Conservation (phyloP, 805 yeast genomes). For the Suhomyces sp. region DNA sequence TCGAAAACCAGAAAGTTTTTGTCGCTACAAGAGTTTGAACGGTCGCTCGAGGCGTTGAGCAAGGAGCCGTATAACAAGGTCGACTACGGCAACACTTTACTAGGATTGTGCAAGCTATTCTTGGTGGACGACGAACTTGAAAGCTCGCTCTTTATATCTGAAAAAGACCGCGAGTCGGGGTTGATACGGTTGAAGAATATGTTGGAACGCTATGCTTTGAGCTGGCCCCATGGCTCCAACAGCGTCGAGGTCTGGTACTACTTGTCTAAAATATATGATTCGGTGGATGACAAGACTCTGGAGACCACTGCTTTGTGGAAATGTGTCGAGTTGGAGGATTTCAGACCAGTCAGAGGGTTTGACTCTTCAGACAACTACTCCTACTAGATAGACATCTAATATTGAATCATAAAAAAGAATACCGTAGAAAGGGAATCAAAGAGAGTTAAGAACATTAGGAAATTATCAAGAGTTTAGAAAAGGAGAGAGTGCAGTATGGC, state of each 20-base stretch:
- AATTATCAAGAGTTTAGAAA: no score
- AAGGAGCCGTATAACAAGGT: conserved; percentile 20
- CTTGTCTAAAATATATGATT: conserved; percentile 61
- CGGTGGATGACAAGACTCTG: conserved; percentile 46
- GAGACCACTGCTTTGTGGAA: conserved; percentile 55
- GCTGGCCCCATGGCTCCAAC: conserved; percentile 42
- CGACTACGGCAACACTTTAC: conserved; percentile 48
- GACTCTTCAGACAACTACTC: conserved; percentile 26
- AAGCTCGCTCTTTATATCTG: conserved; percentile 47
- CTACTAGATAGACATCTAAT: not conserved
- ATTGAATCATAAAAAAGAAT: no score
- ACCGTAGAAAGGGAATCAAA: no score
- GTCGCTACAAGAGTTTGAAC: conserved; percentile 65
- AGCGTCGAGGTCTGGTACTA: conserved; percentile 66
- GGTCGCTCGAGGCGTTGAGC: conserved; percentile 46
- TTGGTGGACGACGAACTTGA: conserved; percentile 37
- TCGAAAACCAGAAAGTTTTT: conserved; percentile 40
- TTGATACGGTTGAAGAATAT: conserved; percentile 51
- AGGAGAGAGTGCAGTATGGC: no score
- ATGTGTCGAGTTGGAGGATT: conserved; percentile 62
- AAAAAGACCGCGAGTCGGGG: conserved; percentile 58
- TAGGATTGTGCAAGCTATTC: conserved; percentile 54
- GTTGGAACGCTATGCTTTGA: conserved; percentile 35
- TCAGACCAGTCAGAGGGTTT: conserved; percentile 50
- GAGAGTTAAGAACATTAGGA: no score